Evolutionary conservation across 169 alveolate species (phyloP).

Genomic region (Plasmodium sp.): DNA sequence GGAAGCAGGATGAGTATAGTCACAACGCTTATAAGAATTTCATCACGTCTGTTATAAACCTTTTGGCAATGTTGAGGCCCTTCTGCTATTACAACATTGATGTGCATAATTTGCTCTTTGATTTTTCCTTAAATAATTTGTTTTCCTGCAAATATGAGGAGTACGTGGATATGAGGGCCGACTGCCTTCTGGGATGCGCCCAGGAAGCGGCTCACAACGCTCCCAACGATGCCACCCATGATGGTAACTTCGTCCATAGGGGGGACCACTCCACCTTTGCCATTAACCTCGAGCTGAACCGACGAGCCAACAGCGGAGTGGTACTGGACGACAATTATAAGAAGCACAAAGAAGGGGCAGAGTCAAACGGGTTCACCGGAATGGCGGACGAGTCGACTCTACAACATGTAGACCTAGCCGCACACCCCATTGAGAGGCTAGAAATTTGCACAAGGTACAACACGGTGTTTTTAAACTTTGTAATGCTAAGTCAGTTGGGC

Average conservation of each 20-base stretch:
- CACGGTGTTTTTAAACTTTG: slow-evolving; percentile 55
- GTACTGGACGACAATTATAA: not conserved
- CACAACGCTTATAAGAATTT: slow-evolving; percentile 52
- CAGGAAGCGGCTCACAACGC: not conserved
- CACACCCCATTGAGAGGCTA: not conserved
- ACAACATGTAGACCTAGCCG: slow-evolving; percentile 3
- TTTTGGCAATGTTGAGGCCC: slow-evolving; percentile 8
- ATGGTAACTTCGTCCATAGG: not conserved
- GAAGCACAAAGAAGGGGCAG: not conserved
- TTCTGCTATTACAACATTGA: slow-evolving; percentile 65
- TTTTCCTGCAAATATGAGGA: slow-evolving; percentile 46
- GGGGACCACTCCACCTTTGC: not conserved
- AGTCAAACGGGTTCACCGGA: not conserved
- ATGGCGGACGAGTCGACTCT: not conserved
- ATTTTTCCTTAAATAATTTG: slow-evolving; percentile 53
- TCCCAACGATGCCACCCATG: not conserved
- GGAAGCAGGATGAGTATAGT: slow-evolving; percentile 34
- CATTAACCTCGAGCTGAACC: not conserved
- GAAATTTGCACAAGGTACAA: slow-evolving; percentile 68
- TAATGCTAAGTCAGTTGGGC: slow-evolving; percentile 24
- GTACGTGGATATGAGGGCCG: slow-evolving; percentile 17
- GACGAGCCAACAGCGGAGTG: not conserved
- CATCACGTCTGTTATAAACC: slow-evolving; percentile 14
- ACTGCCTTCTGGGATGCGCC: not conserved
- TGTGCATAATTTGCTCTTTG: slow-evolving; percentile 51